A percentile compares a stretch with the other conserved stretches of the same genome.
Conservation (phyloP, 805 yeast genomes). For the Cyberlindnera mrakii region DNA sequence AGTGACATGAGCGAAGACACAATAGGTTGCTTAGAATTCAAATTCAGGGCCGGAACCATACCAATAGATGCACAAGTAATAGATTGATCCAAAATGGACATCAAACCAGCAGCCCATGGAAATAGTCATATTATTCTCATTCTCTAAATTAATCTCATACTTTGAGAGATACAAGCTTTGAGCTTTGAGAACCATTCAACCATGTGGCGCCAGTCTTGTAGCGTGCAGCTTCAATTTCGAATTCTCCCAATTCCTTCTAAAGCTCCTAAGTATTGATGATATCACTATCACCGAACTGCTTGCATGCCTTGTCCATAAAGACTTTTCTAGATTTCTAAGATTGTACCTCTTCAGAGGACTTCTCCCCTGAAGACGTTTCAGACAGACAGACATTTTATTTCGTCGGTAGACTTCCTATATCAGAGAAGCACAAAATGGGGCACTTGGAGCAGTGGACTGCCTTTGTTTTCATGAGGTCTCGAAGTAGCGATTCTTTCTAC, state of each 20-base stretch:
- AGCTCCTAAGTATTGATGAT: constrained; percentile 27
- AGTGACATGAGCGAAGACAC: constrained; percentile 60
- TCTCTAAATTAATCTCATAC: constrained; percentile 34
- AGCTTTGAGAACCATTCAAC: constrained; percentile 34
- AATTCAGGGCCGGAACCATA: constrained; percentile 36
- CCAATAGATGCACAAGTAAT: constrained; percentile 58
- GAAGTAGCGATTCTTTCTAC: no score
- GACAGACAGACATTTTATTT: constrained; percentile 5
- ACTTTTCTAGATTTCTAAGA: neutral
- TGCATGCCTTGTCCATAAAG: constrained; percentile 10
- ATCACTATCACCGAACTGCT: constrained; percentile 11
- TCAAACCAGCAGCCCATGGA: constrained; percentile 58
- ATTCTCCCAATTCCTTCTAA: constrained; percentile 31
- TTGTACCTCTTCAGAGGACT: neutral
- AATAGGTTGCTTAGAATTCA: constrained; percentile 41
- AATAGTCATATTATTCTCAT: constrained; percentile 40
- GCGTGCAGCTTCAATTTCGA: constrained; percentile 24
- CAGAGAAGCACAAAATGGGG: no score
- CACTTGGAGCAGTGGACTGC: no score
- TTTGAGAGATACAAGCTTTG: constrained; percentile 34
- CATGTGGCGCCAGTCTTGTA: constrained; percentile 25
- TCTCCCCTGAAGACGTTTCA: constrained; percentile 5
- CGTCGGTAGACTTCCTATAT: no score
- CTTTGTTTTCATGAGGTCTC: no score
- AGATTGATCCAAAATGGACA: constrained; percentile 65